Percentiles rank a stretch among this genome's conserved stretches.
Evolutionary conservation across 2,329 filamentous ascomycete genomes (phyloP).

Genomic region (Calonectria pauciramosa): DNA sequence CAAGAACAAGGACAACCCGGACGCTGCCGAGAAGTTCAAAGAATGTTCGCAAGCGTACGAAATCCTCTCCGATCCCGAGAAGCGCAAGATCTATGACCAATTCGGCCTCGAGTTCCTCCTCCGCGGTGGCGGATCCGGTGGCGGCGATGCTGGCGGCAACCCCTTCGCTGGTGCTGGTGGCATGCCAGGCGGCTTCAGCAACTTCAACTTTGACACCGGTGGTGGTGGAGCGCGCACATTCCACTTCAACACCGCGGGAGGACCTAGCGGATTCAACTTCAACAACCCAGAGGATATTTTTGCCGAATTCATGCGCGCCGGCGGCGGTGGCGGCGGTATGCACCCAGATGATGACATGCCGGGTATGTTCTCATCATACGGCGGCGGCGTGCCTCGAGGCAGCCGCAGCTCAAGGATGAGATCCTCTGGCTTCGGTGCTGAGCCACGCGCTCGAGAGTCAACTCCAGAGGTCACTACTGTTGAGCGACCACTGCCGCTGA

Average conservation of each 20-base stretch:
- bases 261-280: constrained; percentile 80
- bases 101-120: constrained; percentile 95
- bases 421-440: constrained; percentile 54
- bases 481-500: constrained; percentile 84
- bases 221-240: constrained; percentile 68
- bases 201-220: constrained; percentile 67
- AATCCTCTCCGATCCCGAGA: constrained; percentile 96
- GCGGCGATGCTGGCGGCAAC: constrained; percentile 63
- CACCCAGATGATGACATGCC: constrained; percentile 61
- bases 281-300: constrained; percentile 89
- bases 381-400: constrained; percentile 52
- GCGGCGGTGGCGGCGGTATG: constrained; percentile 56
- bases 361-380: constrained; percentile 69
- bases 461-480: constrained; percentile 93
- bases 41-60: constrained; percentile 98
- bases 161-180: constrained; percentile 72
- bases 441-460: constrained; percentile 46
- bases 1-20: constrained; percentile 94
- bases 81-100: constrained; percentile 94
- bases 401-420: constrained; percentile 60
- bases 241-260: constrained; percentile 72
- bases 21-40: constrained; percentile 95
- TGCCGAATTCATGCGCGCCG: constrained; percentile 79
- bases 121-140: constrained; percentile 75
- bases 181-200: constrained; percentile 66